Evolutionary conservation across 257 asterid genomes (phyloP).

Genomic region (Cinchona pubescens): DNA sequence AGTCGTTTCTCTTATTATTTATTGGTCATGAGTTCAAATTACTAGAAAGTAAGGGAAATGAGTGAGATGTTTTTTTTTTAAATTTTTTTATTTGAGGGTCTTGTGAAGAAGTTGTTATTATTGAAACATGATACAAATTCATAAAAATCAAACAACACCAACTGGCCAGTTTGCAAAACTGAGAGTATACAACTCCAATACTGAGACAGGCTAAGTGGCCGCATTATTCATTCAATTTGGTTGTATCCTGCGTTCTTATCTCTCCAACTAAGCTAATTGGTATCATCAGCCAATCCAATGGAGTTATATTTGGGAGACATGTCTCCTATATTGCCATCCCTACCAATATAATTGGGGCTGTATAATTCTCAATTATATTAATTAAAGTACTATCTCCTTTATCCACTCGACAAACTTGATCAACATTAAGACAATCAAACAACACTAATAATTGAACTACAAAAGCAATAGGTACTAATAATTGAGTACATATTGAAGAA

Average conservation of each 20-base stretch:
- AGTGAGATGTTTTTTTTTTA: too few relatives aligned
- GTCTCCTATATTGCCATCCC: constrained; percentile 18
- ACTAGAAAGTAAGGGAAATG: too few relatives aligned
- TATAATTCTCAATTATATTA: neutral
- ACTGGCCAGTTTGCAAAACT: neutral
- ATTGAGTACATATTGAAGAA: neutral
- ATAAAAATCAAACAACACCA: neutral
- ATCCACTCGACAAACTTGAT: neutral
- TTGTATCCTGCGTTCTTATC: constrained; percentile 5
- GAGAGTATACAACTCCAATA: neutral
- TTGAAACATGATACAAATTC: neutral
- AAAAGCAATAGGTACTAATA: neutral
- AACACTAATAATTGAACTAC: constrained; percentile 6
- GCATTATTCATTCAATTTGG: neutral
- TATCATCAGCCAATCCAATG: neutral
- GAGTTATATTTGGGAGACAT: neutral
- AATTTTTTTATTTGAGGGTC: neutral
- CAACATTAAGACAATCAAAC: neutral
- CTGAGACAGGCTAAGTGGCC: neutral
- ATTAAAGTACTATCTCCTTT: neutral
- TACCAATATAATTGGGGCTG: neutral
- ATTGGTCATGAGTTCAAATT: too few relatives aligned
- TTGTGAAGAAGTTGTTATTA: neutral
- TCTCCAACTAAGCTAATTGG: neutral
- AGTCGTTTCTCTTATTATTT: too few relatives aligned